Percentiles rank a stretch among this genome's conserved stretches.
These are phyloP conservation scores for Trametes pubescens DNA, from an alignment of 1,284 basidiomycete species.

Conservation along the genomic window DNA sequence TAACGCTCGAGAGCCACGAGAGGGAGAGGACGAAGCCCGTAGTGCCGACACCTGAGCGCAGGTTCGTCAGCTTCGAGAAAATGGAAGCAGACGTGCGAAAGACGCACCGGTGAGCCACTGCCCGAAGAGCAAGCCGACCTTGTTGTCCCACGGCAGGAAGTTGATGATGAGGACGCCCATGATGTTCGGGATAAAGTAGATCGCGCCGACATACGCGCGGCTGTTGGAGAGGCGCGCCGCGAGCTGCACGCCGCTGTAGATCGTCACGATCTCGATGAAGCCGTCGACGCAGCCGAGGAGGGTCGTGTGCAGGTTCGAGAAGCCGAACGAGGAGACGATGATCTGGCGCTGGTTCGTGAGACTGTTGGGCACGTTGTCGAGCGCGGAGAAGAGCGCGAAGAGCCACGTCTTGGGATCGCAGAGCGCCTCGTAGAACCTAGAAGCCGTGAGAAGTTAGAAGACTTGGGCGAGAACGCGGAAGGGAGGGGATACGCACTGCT, in stretches of 20 bases:
- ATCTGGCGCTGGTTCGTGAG: conserved; percentile 75
- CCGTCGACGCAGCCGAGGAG: conserved; percentile 76
- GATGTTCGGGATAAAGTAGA: conserved; percentile 71
- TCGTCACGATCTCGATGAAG: conserved; percentile 69
- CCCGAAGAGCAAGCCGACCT: conserved; percentile 67
- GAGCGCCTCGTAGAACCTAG: conserved; percentile 71
- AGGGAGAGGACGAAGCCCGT: conserved; percentile 75
- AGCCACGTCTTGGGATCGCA: conserved; percentile 76
- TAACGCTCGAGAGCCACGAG: conserved; percentile 73
- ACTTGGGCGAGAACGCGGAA: no score
- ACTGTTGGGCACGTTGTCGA: conserved; percentile 74
- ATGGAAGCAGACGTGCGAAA: no score
- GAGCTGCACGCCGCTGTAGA: conserved; percentile 66
- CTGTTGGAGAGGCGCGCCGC: conserved; percentile 63
- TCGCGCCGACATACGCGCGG: conserved; percentile 66
- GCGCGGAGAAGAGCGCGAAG: conserved; percentile 69
- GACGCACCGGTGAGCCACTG: conserved; percentile 70
- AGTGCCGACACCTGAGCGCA: conserved; percentile 62
- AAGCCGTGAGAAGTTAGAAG: background rate
- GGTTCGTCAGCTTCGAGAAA: background rate
- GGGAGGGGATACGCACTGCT: conserved; percentile 48
- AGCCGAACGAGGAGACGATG: conserved; percentile 76
- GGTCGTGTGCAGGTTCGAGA: conserved; percentile 69
- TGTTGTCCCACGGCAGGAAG: conserved; percentile 67
- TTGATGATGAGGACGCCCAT: conserved; percentile 69